A percentile compares a stretch with the other conserved stretches of the same genome.
Conservation (phyloP, 345 rosid species). For the Eucalyptus pauciflora region DNA sequence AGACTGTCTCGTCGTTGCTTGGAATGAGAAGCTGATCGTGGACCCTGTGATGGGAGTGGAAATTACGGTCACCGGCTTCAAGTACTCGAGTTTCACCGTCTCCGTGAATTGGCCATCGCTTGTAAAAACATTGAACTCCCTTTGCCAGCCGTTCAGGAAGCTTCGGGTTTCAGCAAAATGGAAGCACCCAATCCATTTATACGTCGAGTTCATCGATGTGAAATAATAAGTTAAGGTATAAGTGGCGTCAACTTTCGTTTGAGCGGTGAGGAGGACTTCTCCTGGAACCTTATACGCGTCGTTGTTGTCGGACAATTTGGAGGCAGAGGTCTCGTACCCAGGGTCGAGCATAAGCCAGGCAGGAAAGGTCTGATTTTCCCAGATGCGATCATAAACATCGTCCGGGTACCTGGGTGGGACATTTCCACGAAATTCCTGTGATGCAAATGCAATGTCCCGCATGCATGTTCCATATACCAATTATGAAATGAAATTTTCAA, state of each 20-base stretch:
- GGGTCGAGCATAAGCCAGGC: rapidly evolving
- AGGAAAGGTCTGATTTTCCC: rapidly evolving
- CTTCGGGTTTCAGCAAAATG: slow-evolving; percentile 3
- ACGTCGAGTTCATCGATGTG: neutral
- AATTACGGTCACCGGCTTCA: neutral
- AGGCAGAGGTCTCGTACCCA: no score
- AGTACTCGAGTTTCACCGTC: neutral
- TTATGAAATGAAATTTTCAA: no score
- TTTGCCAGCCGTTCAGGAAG: neutral
- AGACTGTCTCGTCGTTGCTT: neutral
- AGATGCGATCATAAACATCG: no score
- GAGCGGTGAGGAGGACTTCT: no score
- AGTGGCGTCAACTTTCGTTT: no score
- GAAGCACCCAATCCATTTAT: neutral
- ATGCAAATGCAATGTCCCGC: no score
- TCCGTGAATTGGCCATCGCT: neutral
- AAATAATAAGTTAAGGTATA: no score
- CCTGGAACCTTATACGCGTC: no score
- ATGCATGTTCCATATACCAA: no score
- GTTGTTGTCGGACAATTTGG: rapidly evolving
- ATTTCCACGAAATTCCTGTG: no score
- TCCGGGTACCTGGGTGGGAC: no score
- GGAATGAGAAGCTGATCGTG: neutral
- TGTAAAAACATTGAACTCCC: neutral
- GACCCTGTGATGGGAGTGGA: neutral